A percentile compares a stretch with the other conserved stretches of the same genome.
These are phyloP conservation scores for Podospora conica DNA, from an alignment of 495 filamentous ascomycete species.

Conservation along the genomic window DNA sequence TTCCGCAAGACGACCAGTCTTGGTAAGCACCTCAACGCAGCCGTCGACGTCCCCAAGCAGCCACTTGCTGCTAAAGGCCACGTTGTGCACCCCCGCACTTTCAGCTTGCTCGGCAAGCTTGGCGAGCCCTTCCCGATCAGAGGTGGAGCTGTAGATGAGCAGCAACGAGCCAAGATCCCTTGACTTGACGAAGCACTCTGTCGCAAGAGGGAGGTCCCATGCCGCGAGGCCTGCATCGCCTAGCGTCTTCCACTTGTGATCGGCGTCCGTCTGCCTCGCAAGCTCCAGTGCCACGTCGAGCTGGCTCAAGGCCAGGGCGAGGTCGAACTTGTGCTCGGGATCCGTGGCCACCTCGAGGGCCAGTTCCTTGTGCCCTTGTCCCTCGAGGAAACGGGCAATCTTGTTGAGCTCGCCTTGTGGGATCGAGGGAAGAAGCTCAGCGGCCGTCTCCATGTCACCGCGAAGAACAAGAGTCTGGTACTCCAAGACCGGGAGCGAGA, in stretches of 20 bases:
- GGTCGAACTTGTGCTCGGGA: conserved; percentile 91
- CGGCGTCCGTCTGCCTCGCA: conserved; percentile 73
- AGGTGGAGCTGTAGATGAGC: conserved; percentile 76
- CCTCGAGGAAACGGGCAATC: conserved; percentile 95
- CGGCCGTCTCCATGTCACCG: conserved; percentile 88
- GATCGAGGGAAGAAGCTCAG: conserved; percentile 74
- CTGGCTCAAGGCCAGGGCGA: conserved; percentile 76
- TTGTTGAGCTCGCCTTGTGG: conserved; percentile 91
- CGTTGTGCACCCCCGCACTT: conserved; percentile 73
- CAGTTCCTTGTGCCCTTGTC: conserved; percentile 91
- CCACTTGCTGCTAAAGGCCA: conserved; percentile 89
- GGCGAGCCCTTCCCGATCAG: conserved; percentile 64
- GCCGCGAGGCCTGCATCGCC: conserved; percentile 81
- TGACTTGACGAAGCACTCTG: conserved; percentile 85
- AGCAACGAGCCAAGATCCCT: conserved; percentile 86
- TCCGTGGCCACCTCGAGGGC: conserved; percentile 96
- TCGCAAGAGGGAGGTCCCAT: conserved; percentile 83
- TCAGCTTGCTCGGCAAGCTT: conserved; percentile 68
- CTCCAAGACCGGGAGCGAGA: conserved; percentile 91
- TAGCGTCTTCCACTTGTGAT: conserved; percentile 96
- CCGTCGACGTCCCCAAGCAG: conserved; percentile 73
- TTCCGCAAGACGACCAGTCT: conserved; percentile 73
- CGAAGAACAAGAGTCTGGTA: conserved; percentile 96
- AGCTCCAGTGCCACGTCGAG: conserved; percentile 79
- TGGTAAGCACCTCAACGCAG: conserved; percentile 72